Evolutionary conservation across 2,329 filamentous ascomycete genomes (phyloP).

Genomic region (Exophiala viscosa): DNA sequence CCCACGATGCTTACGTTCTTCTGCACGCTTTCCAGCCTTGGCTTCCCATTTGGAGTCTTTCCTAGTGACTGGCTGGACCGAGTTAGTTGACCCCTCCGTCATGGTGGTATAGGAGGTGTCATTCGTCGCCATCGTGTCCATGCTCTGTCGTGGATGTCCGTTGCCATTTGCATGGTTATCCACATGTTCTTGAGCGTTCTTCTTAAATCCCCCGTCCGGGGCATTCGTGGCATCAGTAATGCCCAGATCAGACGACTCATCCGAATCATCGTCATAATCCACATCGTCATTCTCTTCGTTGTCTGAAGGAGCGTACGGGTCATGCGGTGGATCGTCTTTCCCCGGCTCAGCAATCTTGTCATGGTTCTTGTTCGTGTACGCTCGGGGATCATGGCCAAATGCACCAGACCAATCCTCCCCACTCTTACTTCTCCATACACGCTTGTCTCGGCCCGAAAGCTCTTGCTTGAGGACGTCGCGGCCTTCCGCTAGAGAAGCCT

Average conservation of each 20-base stretch:
- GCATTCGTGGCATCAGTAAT: slow-evolving; percentile 52
- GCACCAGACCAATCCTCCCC: slow-evolving; percentile 84
- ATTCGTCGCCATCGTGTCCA: slow-evolving; percentile 42
- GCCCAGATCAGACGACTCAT: slow-evolving; percentile 51
- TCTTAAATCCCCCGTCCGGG: slow-evolving; percentile 25
- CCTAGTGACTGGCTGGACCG: slow-evolving; percentile 17
- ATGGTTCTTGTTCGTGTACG: slow-evolving; percentile 52
- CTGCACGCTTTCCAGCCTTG: slow-evolving; percentile 41
- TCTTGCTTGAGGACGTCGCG: slow-evolving; percentile 75
- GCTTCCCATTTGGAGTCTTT: slow-evolving; percentile 31
- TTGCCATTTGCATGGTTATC: slow-evolving; percentile 28
- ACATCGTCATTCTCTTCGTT: slow-evolving; percentile 33
- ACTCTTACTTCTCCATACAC: slow-evolving; percentile 72
- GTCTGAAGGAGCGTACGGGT: slow-evolving; percentile 49
- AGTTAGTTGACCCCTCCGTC: slow-evolving; percentile 19
- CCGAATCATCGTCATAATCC: slow-evolving; percentile 28
- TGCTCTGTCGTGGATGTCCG: slow-evolving; percentile 25
- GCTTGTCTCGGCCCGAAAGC: slow-evolving; percentile 63
- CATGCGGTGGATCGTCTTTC: slow-evolving; percentile 49
- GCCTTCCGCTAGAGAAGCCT: slow-evolving; percentile 72
- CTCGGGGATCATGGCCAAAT: slow-evolving; percentile 72
- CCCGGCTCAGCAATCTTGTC: slow-evolving; percentile 57
- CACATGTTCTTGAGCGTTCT: slow-evolving; percentile 22
- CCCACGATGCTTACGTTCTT: slow-evolving; percentile 82
- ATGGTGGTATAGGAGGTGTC: slow-evolving; percentile 32